Conservation (phyloP, 2,329 filamentous ascomycete genomes). For the Bipolaris sorokiniana region DNA sequence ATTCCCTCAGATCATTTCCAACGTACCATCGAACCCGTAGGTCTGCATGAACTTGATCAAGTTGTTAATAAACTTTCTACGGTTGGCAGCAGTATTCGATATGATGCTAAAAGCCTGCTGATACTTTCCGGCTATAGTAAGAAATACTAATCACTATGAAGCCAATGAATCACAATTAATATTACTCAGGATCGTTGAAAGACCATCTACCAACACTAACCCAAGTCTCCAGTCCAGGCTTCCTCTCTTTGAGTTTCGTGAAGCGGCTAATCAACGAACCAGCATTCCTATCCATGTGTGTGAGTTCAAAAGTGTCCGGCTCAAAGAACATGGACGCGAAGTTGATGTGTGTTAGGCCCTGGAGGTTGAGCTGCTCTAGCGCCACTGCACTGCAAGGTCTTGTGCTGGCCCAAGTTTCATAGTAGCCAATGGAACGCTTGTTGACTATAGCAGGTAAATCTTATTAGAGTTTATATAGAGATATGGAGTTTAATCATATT, state of each 20-base stretch:
- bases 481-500: neutral
- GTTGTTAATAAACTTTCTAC: slow-evolving; percentile 43
- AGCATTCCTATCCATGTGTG: slow-evolving; percentile 1
- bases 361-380: slow-evolving; percentile 10
- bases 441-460: neutral
- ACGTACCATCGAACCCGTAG: slow-evolving; percentile 49
- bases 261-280: neutral
- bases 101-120: slow-evolving; percentile 39
- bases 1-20: neutral
- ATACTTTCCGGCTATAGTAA: slow-evolving; percentile 47
- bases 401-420: slow-evolving; percentile 6
- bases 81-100: slow-evolving; percentile 23
- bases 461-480: neutral
- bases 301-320: slow-evolving; percentile 11
- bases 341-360: slow-evolving; percentile 13
- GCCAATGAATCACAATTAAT: neutral
- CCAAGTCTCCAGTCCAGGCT: slow-evolving; percentile 43
- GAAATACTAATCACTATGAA: neutral
- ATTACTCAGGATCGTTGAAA: slow-evolving; percentile 28
- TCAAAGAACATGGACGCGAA: slow-evolving; percentile 15
- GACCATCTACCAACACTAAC: slow-evolving; percentile 54
- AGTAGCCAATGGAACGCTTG: slow-evolving; percentile 2
- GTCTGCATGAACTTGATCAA: slow-evolving; percentile 48
- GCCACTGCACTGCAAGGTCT: neutral
- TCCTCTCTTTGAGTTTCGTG: slow-evolving; percentile 37